These are phyloP conservation scores for Jacaranda copaia DNA, from an alignment of 257 asterid species.

Conservation along the genomic window DNA sequence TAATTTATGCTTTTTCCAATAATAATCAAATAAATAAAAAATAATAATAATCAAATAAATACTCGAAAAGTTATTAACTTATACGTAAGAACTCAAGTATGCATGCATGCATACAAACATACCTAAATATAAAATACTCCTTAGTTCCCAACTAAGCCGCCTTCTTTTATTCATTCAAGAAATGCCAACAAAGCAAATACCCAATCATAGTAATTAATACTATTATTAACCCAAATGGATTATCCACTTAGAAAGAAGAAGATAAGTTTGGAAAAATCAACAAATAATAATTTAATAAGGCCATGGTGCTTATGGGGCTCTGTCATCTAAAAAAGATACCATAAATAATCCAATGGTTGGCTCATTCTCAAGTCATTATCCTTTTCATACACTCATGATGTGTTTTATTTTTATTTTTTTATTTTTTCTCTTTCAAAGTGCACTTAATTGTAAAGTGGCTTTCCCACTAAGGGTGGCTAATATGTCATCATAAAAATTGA, in stretches of 20 bases:
- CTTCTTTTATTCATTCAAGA: conserved; percentile 31
- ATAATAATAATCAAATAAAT: not conserved
- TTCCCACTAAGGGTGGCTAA: conserved; percentile 69
- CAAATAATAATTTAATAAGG: conserved; percentile 39
- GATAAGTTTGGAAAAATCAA: conserved; percentile 43
- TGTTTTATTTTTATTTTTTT: conserved; percentile 17
- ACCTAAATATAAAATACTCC: not conserved
- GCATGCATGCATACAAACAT: conserved; percentile 47
- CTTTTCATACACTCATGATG: conserved; percentile 48
- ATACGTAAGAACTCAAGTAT: conserved; percentile 44
- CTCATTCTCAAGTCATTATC: conserved; percentile 51
- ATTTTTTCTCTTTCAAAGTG: conserved; percentile 36
- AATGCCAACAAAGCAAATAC: conserved; percentile 18
- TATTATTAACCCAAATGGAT: conserved; percentile 1
- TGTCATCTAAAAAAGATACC: conserved; percentile 42
- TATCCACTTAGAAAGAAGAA: conserved; percentile 43
- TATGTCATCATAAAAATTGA: conserved; percentile 45
- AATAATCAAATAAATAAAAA: too few species aligned
- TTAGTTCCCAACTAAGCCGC: conserved; percentile 4
- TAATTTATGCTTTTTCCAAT: not conserved
- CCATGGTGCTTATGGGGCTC: conserved; percentile 41
- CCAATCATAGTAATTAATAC: not conserved
- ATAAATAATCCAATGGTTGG: conserved; percentile 36
- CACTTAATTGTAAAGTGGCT: conserved; percentile 55
- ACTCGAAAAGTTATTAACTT: conserved; percentile 11